A percentile compares a stretch with the other conserved stretches of the same genome.
These are phyloP conservation scores for Microascus cirrosus DNA, from an alignment of 2,329 filamentous ascomycete species.

Conservation along the genomic window DNA sequence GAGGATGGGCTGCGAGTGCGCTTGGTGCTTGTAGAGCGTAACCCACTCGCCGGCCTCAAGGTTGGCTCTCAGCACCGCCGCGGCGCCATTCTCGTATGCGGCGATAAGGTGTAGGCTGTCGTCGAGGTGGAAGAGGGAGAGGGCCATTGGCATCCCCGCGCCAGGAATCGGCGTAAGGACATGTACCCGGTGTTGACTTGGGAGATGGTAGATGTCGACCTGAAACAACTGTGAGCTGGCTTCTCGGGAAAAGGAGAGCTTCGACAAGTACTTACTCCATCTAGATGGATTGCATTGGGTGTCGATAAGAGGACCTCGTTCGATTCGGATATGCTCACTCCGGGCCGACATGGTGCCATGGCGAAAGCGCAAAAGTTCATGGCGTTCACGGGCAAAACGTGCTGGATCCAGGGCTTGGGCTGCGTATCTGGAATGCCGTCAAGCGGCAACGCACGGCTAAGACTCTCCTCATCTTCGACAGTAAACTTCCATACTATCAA, in stretches of 20 bases:
- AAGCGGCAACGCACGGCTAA: slow-evolving; percentile 62
- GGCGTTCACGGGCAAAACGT: slow-evolving; percentile 77
- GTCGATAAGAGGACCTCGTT: slow-evolving; percentile 60
- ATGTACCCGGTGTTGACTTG: slow-evolving; percentile 59
- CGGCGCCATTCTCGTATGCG: slow-evolving; percentile 79
- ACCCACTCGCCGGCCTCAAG: slow-evolving; percentile 28
- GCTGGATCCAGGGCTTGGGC: slow-evolving; percentile 71
- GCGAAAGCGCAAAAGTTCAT: slow-evolving; percentile 88
- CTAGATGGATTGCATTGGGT: slow-evolving; percentile 64
- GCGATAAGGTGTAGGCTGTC: slow-evolving; percentile 51
- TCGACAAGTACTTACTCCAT: slow-evolving; percentile 39
- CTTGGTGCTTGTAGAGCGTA: slow-evolving; percentile 50
- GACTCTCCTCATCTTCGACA: slow-evolving; percentile 43
- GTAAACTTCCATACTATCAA: slow-evolving; percentile 74
- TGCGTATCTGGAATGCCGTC: slow-evolving; percentile 40
- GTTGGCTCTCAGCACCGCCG: slow-evolving; percentile 50
- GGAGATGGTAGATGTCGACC: slow-evolving; percentile 78
- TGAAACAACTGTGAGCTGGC: slow-evolving; percentile 13
- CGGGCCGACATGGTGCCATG: slow-evolving; percentile 14
- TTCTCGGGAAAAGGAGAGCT: background rate
- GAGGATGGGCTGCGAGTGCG: slow-evolving; percentile 71
- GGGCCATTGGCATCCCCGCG: slow-evolving; percentile 81
- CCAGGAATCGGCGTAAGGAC: slow-evolving; percentile 37
- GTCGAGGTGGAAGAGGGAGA: slow-evolving; percentile 46
- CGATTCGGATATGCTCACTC: slow-evolving; percentile 8